A percentile compares a stretch with the other conserved stretches of the same genome.
Conservation (phyloP, 2,329 filamentous ascomycete genomes). For the Penicillium sp. region DNA sequence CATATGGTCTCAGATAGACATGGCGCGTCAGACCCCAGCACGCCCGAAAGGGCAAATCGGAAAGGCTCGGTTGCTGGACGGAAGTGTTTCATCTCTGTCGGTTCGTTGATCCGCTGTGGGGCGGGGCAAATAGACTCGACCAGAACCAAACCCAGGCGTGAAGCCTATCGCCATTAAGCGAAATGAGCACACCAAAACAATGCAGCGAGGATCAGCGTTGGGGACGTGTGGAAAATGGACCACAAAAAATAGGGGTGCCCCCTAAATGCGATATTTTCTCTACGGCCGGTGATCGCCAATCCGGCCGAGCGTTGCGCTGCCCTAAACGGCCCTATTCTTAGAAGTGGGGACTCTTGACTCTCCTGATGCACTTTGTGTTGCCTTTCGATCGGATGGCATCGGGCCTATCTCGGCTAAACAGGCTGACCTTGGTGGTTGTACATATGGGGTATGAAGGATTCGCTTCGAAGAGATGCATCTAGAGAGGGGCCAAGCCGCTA, state of each 20-base stretch:
- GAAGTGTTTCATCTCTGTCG: slow-evolving; percentile 25
- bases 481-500: background rate
- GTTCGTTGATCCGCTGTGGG: slow-evolving; percentile 32
- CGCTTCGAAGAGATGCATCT: background rate
- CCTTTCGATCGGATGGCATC: background rate
- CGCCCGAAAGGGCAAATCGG: slow-evolving; percentile 25
- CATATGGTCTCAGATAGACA: slow-evolving; percentile 23
- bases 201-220: background rate
- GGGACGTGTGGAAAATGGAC: background rate
- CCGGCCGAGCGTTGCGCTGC: slow-evolving; percentile 3
- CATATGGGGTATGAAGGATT: background rate
- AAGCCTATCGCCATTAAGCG: background rate
- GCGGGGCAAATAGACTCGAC: slow-evolving; percentile 14
- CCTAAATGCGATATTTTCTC: background rate
- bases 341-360: slow-evolving; percentile 3
- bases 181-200: background rate
- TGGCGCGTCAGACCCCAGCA: slow-evolving; percentile 9
- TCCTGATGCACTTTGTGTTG: background rate
- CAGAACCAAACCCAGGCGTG: slow-evolving; percentile 1
- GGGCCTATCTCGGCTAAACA: too few relatives aligned
- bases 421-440: background rate
- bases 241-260: background rate
- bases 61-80: slow-evolving; percentile 26
- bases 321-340: slow-evolving; percentile 11
- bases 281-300: background rate